Evolutionary conservation across 768 basidiomycete species (phyloP), one percentile per base, ranked within the genome.

Genomic region (Termitomyces heimii): DNA sequence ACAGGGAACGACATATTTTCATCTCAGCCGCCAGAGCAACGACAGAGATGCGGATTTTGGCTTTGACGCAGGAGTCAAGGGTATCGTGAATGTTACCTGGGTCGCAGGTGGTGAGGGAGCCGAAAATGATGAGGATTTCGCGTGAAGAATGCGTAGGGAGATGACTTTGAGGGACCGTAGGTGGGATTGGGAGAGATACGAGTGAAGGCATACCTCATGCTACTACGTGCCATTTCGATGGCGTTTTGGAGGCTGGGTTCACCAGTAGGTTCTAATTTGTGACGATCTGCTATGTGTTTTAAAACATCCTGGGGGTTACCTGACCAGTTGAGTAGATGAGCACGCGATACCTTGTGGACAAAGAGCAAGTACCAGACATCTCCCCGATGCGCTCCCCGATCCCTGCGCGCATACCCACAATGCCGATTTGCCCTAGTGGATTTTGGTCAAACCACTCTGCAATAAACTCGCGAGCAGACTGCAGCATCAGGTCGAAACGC

Each of bases 381-480:
- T 94, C 90, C 2, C 92, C 84, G 42, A 98, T 75, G 3, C 92
- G 83, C 70, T 98, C 97, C 0, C 94, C 94, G 24, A 98, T 70
- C 0, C 97, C 93, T 34, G 91, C 84, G 24, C 94, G 78, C 83
- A 98, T 93, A 5, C 92, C 93, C 18, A 98, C 92, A 31, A 98
- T 75, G 1, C 94, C 96, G 61, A 99, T 92, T 72, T 98, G 97
- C 22, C 96, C 95, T 13, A 99, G 78, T 1, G 97, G 97, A 66
- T 99, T 99, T 74, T 98, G 97, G 73, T 99, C 97, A 70, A 98
- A 99, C 95, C 96, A 99, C 69, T 99, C 97, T 7, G 82, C 76
- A 29, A 98, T 81, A 63, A 98, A 99, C 64, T 92, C 92, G 57
- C 94, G 82, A 14, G 94, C 83, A 68, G 95, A 96, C 66, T 94